These are phyloP conservation scores for Magnusiomyces suaveolens DNA, from an alignment of 1,139 yeast species.

Conservation along the genomic window DNA sequence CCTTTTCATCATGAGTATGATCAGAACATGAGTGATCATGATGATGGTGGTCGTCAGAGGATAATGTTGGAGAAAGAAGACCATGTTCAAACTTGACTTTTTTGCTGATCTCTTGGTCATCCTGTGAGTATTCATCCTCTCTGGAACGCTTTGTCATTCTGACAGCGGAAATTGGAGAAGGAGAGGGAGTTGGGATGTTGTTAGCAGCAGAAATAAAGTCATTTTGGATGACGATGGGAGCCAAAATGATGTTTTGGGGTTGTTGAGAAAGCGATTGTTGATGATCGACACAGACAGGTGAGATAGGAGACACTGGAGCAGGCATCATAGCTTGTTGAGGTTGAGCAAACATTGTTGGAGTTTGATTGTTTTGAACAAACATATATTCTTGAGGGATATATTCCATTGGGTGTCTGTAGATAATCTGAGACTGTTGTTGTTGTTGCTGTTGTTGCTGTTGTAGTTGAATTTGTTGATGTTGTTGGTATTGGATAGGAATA, in stretches of 20 bases:
- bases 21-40: too few species aligned
- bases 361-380: background rate
- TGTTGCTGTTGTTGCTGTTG: background rate
- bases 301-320: background rate
- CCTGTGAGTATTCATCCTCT: background rate
- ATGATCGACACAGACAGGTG: background rate
- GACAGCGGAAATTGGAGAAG: constrained; percentile 1
- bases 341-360: background rate
- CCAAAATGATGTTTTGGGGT: background rate
- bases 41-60: background rate
- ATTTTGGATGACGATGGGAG: background rate
- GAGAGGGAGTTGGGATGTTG: constrained; percentile 4
- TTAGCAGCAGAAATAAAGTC: background rate
- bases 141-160: background rate
- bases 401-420: background rate
- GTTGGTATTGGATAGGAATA: background rate
- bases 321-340: background rate
- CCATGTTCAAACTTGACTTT: background rate
- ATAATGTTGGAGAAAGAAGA: background rate
- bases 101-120: background rate
- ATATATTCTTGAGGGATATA: background rate
- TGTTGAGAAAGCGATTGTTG: background rate
- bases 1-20: background rate
- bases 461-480: background rate
- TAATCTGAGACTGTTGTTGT: background rate